These are phyloP conservation scores for Vitis amurensis DNA, from an alignment of 164 flowering plant species.

Conservation along the genomic window DNA sequence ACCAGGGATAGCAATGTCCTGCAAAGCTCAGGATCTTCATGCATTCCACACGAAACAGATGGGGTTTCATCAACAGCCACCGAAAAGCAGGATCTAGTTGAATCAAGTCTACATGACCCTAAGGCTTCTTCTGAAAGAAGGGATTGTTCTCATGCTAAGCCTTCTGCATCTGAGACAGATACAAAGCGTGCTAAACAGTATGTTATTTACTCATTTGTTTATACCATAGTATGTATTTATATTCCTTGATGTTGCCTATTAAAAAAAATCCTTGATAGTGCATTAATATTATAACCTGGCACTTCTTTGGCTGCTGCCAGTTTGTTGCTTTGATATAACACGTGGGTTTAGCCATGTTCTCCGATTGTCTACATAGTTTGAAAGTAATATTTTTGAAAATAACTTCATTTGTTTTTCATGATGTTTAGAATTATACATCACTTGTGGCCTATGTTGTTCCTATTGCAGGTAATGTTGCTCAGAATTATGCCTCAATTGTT, in stretches of 20 bases:
- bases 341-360: neutral
- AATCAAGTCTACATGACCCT: slow-evolving; percentile 35
- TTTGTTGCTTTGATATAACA: neutral
- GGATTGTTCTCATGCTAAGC: slow-evolving; percentile 45
- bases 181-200: slow-evolving; percentile 91
- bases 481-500: neutral
- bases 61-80: slow-evolving; percentile 27
- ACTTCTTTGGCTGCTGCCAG: neutral
- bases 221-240: neutral
- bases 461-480: neutral
- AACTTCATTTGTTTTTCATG: too few relatives aligned
- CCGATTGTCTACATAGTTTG: too few relatives aligned
- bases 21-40: slow-evolving; percentile 37
- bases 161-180: slow-evolving; percentile 65
- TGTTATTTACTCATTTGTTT: slow-evolving; percentile 12
- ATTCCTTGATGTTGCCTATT: too few relatives aligned
- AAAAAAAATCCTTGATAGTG: neutral
- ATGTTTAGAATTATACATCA: too few relatives aligned
- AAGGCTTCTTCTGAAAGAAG: slow-evolving; percentile 54
- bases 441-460: too few relatives aligned
- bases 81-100: slow-evolving; percentile 43
- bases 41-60: slow-evolving; percentile 38
- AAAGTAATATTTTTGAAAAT: too few relatives aligned
- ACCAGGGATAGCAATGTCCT: slow-evolving; percentile 28
- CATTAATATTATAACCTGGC: too few relatives aligned